Base-by-base conservation (phyloP, 2,329 filamentous ascomycete genomes). In the Fusarium mundagurra region DNA sequence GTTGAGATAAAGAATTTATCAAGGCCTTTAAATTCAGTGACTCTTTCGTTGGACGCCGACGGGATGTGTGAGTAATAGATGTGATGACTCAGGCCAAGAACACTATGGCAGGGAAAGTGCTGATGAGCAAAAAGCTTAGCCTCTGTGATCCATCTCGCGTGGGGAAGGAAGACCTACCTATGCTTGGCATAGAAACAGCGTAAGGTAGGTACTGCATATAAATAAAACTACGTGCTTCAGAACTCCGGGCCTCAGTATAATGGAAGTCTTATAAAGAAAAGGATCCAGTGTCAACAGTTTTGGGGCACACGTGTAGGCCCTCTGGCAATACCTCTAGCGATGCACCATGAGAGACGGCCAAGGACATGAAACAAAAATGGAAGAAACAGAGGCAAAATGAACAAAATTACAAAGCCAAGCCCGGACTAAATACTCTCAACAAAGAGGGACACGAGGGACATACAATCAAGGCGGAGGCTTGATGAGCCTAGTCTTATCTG, bases 71-170 rank as follows among this genome's bases (percentile, higher is more conserved):
- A 41, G 50, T 16, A 44, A 55, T 14, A n/a, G 63, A 60, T 43
- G 38, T 38, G 39, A 74, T 41, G 58, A 41, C 47, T 60, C 38
- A 57, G 43, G 47, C 69, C 54, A 58, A 60, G 45, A 50, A n/a
- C 10, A 33, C 45, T 14, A 6, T 20, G 38, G 31, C 54, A 72
- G 41, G 71, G 59, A 74, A 74, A 36, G 29, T 7, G 44, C 29
- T 6, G 36, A 27, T 48, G 55, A 6, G 10, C 3, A 36, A 43
- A 74, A 73, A 59, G 71, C 71, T 73, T 73, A 55, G 62, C 61
- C 24, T 53, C 17, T 50, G 36, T 29, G n/a, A 48, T 60, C 39
- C 41, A 51, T 43, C 34, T 54, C 33, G n/a, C n/a, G n/a, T 36
- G 45, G 53, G 18, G 57, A 38, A 54, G 36, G 20, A 18, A 43